Evolutionary conservation across 2,329 filamentous ascomycete genomes (phyloP), one percentile per base, ranked within the genome.

Genomic region (Hyphodiscus sp.): DNA sequence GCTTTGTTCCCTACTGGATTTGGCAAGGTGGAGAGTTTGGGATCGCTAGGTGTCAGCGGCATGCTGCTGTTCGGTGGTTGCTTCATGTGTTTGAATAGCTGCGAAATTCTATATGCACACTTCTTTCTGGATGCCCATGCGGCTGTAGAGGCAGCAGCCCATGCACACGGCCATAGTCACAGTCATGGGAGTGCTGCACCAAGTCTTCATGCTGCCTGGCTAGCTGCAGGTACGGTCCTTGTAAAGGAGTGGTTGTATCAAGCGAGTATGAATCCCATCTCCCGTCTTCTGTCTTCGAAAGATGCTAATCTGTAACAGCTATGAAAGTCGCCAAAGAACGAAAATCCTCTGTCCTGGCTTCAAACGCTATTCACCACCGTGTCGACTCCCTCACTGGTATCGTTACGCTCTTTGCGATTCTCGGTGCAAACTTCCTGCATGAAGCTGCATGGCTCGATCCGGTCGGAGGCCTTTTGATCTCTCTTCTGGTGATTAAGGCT

Each of bases 221-320:
- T 99, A 55, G 92, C 94, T 38, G 87, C 82, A 42, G 92, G 89
- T 19, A 96, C 90, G 1, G 94, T 99, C 53, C 71, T 90, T 23
- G 76, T 97, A 65, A 99, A 99, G 73, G 94, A 99, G 72, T 99
- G 91, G 89, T 76, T 99, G 23, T 99, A 97, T 69, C 86, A 87
- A 75, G 90, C 92, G 59, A 99, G 92, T 94, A 83, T 77, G 88
- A 82, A 42, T n/a, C 11, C 8, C 23, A 8, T 26, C 47, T 38
- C 26, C 18, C 8, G 4, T 11, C 50, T 48, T 23, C 52, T 44
- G 8, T 45, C 18, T 45, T 49, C 41, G 19, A 18, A n/a, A 20
- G 1, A 33, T 49, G 15, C 58, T 66, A 61, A 72, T 55, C 20
- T 33, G 41, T 54, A 51, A 29, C 63, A 95, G 89, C 90, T 49